Evolutionary conservation across 2,329 filamentous ascomycete genomes (phyloP).

Genomic region (Peltaster fructicola): DNA sequence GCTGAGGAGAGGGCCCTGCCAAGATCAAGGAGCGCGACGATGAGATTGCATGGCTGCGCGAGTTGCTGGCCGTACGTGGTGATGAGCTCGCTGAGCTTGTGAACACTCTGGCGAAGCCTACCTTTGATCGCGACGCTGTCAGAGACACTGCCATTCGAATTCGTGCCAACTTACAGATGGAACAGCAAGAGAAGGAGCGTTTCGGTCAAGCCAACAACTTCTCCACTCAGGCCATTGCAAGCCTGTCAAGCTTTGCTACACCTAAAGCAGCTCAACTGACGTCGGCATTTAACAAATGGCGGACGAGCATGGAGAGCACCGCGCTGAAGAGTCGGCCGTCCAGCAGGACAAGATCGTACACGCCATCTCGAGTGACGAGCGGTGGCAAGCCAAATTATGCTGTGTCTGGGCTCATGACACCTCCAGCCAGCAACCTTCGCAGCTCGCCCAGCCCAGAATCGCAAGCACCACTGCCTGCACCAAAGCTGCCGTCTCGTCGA

Average conservation of each 20-base stretch:
- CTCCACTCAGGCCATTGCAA: conserved; percentile 48
- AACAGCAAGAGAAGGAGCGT: conserved; percentile 84
- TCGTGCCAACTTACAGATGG: conserved; percentile 91
- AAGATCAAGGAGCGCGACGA: conserved; percentile 86
- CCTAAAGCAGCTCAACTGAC: conserved; percentile 76
- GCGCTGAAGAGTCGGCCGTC: conserved; percentile 19
- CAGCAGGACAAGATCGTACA: conserved; percentile 20
- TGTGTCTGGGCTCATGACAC: conserved; percentile 69
- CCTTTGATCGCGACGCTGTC: conserved; percentile 59
- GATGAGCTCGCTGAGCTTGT: conserved; percentile 90
- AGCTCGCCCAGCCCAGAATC: conserved; percentile 35
- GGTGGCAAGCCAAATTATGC: conserved; percentile 40
- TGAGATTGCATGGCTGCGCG: conserved; percentile 86
- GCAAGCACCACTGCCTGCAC: conserved; percentile 8
- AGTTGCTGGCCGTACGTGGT: conserved; percentile 76
- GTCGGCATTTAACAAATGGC: conserved; percentile 97
- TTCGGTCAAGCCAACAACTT: conserved; percentile 27
- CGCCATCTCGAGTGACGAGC: conserved; percentile 25
- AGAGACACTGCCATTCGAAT: conserved; percentile 85
- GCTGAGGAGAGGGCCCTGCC: conserved; percentile 58
- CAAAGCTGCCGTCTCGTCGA: conserved; percentile 7
- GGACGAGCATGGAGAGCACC: conserved; percentile 40
- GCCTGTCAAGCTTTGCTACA: conserved; percentile 58
- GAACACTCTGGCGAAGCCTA: conserved; percentile 51
- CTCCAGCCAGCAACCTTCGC: conserved; percentile 59